phyloP scores from a whole-genome alignment of 1,284 basidiomycete species.

The Neotropicomus parvogracilis region DNA sequence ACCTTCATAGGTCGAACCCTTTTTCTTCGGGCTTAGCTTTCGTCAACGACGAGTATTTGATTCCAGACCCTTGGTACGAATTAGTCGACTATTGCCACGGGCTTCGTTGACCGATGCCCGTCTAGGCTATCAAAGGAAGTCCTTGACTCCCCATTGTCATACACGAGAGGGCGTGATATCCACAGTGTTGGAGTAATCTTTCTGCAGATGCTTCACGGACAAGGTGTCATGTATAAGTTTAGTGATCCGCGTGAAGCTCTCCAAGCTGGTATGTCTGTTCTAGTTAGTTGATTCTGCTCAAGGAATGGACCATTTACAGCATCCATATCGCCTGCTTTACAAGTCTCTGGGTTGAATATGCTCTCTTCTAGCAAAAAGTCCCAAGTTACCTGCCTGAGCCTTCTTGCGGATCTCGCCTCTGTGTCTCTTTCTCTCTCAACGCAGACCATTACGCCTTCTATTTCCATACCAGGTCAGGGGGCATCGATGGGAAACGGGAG shows the following conservation, averaged over 20 bases:
- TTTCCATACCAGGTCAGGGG: slow-evolving; percentile 17
- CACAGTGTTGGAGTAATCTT: slow-evolving; percentile 71
- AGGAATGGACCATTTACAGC: slow-evolving; percentile 36
- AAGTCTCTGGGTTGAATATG: slow-evolving; percentile 54
- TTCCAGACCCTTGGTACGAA: slow-evolving; percentile 59
- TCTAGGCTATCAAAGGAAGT: slow-evolving; percentile 64
- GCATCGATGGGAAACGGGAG: slow-evolving; percentile 44
- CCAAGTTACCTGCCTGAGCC: slow-evolving; percentile 46
- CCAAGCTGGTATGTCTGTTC: slow-evolving; percentile 37
- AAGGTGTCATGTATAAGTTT: slow-evolving; percentile 54
- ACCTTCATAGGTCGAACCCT: slow-evolving; percentile 71
- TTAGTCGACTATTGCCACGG: not conserved
- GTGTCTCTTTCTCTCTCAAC: slow-evolving; percentile 18
- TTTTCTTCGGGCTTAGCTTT: slow-evolving; percentile 46
- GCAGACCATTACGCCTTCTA: slow-evolving; percentile 23
- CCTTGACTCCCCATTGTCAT: slow-evolving; percentile 64
- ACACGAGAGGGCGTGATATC: slow-evolving; percentile 69
- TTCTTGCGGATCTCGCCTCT: slow-evolving; percentile 39
- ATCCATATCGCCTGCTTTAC: slow-evolving; percentile 47
- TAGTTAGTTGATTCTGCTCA: not conserved
- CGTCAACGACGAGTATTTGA: slow-evolving; percentile 39
- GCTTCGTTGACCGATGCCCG: not conserved
- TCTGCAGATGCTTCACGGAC: slow-evolving; percentile 72
- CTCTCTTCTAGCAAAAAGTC: slow-evolving; percentile 53
- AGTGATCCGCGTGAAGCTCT: slow-evolving; percentile 44